These are phyloP conservation scores for Phytophthora quininea DNA, from an alignment of 352 stramenopile genomes.

Conservation along the genomic window DNA sequence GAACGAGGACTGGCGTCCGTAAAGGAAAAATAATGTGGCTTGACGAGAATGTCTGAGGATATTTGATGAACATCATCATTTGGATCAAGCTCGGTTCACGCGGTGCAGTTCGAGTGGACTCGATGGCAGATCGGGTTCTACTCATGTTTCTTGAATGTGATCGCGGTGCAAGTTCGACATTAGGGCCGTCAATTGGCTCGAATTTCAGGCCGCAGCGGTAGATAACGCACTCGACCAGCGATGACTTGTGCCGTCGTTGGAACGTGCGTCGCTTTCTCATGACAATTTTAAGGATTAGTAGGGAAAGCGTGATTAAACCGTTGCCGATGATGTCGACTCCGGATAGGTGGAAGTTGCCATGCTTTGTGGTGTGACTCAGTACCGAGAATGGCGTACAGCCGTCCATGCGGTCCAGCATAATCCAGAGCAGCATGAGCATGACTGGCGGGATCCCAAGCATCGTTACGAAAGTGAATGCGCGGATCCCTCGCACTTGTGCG, in stretches of 20 bases:
- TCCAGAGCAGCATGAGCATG: constrained; percentile 26
- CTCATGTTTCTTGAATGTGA: too few species aligned
- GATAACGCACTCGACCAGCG: constrained; percentile 23
- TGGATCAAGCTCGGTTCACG: constrained; percentile 25
- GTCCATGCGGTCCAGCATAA: constrained; percentile 35
- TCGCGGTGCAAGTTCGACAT: neutral
- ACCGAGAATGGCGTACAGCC: constrained; percentile 19
- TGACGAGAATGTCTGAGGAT: constrained; percentile 10
- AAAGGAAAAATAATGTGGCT: constrained; percentile 10
- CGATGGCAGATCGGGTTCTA: neutral
- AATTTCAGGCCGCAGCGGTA: constrained; percentile 14
- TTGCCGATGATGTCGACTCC: constrained; percentile 23
- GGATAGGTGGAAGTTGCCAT: constrained; percentile 9
- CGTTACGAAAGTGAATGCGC: constrained; percentile 10
- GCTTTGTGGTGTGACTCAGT: constrained; percentile 19
- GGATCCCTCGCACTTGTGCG: constrained; percentile 33
- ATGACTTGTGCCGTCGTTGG: constrained; percentile 5
- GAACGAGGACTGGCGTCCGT: neutral
- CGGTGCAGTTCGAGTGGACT: neutral
- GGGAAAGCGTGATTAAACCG: constrained; percentile 22
- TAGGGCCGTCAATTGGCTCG: constrained; percentile 8
- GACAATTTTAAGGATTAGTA: constrained; percentile 24
- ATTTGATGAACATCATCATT: constrained; percentile 23
- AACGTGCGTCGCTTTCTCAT: constrained; percentile 16
- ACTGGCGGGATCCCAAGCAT: constrained; percentile 25